A percentile compares a stretch with the other conserved stretches of the same genome.
Conservation (phyloP, 1,284 basidiomycete species). For the Puccinia triticina region DNA sequence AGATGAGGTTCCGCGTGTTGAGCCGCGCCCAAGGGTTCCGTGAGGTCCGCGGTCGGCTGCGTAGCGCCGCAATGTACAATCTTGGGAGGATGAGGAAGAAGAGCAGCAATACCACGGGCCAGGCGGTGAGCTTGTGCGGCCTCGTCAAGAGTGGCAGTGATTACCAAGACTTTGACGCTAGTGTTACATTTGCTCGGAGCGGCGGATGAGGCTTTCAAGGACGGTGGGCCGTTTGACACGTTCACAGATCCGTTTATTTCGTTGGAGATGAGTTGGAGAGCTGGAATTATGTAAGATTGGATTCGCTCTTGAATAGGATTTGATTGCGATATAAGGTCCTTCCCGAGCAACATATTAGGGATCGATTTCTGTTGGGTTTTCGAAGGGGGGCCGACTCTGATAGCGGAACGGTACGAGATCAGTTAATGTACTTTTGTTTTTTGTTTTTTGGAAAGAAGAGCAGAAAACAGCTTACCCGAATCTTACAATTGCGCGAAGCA, state of each 20-base stretch:
- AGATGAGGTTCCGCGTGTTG: conserved; percentile 78
- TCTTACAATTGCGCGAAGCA: conserved; percentile 84
- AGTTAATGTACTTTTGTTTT: too few species aligned
- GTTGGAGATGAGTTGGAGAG: conserved; percentile 56
- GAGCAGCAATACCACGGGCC: conserved; percentile 88
- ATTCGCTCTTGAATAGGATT: conserved; percentile 98
- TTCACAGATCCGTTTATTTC: not conserved
- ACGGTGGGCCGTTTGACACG: conserved; percentile 69
- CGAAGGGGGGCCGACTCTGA: conserved; percentile 77
- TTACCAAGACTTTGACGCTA: conserved; percentile 84
- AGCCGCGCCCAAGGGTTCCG: conserved; percentile 57
- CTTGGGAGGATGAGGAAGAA: conserved; percentile 63
- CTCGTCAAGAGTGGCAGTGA: conserved; percentile 96
- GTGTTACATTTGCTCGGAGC: conserved; percentile 63
- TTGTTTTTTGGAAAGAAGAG: too few species aligned
- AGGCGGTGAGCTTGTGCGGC: conserved; percentile 97
- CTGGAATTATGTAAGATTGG: conserved; percentile 72
- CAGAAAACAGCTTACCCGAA: conserved; percentile 71
- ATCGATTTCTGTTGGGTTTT: conserved; percentile 97
- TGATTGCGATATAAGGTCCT: conserved; percentile 96
- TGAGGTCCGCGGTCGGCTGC: conserved; percentile 72
- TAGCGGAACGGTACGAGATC: not conserved
- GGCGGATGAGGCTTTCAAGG: conserved; percentile 69
- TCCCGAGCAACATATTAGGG: conserved; percentile 87
- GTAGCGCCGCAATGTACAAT: conserved; percentile 75